A percentile compares a stretch with the other conserved stretches of the same genome.
Conservation (phyloP, 495 filamentous ascomycete genomes). For the Poronia punctata region DNA sequence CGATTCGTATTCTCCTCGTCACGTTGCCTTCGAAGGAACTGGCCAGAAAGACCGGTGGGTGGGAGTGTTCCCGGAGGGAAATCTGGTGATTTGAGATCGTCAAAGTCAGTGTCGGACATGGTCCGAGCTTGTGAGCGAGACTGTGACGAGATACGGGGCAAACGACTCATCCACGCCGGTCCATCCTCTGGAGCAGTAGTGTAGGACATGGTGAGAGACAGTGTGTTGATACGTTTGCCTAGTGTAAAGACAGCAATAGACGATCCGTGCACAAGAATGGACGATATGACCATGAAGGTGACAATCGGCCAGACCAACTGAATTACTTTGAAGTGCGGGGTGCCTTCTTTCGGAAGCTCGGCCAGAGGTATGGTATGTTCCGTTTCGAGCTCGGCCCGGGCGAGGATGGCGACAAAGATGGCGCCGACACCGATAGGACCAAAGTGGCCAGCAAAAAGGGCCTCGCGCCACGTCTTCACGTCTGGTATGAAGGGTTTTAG, state of each 20-base stretch:
- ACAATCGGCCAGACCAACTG: conserved; percentile 92
- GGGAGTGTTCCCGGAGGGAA: conserved; percentile 74
- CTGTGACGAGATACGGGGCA: conserved; percentile 81
- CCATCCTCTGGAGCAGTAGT: conserved; percentile 84
- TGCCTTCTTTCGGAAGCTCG: conserved; percentile 45
- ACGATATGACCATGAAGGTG: conserved; percentile 86
- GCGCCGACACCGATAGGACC: conserved; percentile 97
- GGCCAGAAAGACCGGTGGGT: conserved; percentile 63
- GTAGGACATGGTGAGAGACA: conserved; percentile 93
- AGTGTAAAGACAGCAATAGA: conserved; percentile 98
- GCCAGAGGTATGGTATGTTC: conserved; percentile 62
- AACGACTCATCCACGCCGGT: conserved; percentile 86
- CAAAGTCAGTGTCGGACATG: conserved; percentile 44
- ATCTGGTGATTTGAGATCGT: conserved; percentile 53
- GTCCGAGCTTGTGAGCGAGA: conserved; percentile 81
- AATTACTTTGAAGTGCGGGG: conserved; percentile 61
- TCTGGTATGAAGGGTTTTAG: conserved; percentile 93
- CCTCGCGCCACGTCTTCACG: conserved; percentile 97
- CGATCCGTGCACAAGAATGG: conserved; percentile 93
- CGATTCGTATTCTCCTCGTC: conserved; percentile 61
- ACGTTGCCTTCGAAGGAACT: conserved; percentile 75
- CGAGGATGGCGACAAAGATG: conserved; percentile 90
- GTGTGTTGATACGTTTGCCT: conserved; percentile 95
- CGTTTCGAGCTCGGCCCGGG: conserved; percentile 78
- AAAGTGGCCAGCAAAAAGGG: conserved; percentile 96